Conservation (phyloP, 176 grass and related monocot genomes). For the Musa schizocarpa region DNA sequence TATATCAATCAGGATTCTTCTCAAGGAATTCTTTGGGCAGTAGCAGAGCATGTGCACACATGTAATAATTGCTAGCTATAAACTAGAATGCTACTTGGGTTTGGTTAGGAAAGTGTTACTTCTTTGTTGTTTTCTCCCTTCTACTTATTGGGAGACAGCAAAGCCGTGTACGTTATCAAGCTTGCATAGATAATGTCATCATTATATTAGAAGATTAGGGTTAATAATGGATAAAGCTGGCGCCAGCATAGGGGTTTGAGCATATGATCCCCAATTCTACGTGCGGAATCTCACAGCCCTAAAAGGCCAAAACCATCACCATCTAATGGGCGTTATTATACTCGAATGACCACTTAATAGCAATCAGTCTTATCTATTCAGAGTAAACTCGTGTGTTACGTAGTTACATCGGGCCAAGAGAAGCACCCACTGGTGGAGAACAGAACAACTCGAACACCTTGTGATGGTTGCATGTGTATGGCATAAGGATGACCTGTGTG, state of each 20-base stretch:
- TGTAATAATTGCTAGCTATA: too few relatives aligned
- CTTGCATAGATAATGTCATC: not conserved
- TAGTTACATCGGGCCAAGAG: too few relatives aligned
- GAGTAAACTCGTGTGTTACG: not conserved
- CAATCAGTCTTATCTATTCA: not conserved
- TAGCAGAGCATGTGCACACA: too few relatives aligned
- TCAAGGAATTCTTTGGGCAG: too few relatives aligned
- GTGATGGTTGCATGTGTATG: too few relatives aligned
- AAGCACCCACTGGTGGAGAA: too few relatives aligned
- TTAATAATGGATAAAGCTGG: not conserved
- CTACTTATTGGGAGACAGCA: not conserved
- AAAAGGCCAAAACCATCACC: not conserved
- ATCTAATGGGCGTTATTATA: not conserved
- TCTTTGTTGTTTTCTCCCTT: too few relatives aligned
- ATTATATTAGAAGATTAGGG: not conserved
- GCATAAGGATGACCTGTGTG: too few relatives aligned
- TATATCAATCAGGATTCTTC: too few relatives aligned
- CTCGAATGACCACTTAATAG: not conserved
- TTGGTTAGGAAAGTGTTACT: too few relatives aligned
- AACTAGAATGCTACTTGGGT: too few relatives aligned
- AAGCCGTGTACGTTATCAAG: not conserved
- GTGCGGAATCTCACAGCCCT: not conserved
- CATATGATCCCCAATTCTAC: not conserved
- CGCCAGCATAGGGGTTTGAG: not conserved
- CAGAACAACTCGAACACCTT: too few relatives aligned